Conservation (phyloP, 1,284 basidiomycete genomes). For the Polyporus tsugae region DNA sequence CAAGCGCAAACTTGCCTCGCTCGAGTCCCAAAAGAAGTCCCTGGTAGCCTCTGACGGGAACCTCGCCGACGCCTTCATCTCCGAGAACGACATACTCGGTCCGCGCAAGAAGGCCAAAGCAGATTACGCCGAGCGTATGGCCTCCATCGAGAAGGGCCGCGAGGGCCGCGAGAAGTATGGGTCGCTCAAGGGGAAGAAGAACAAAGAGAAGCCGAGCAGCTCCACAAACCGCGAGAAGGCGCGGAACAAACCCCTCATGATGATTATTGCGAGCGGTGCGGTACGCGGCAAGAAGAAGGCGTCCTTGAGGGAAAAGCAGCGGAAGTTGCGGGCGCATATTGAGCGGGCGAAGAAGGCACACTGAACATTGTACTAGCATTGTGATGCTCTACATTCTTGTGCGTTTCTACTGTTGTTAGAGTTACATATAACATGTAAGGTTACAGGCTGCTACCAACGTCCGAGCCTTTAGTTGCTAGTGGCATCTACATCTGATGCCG, state of each 20-base stretch:
- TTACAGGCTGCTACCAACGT: slow-evolving; percentile 5
- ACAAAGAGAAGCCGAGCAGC: slow-evolving; percentile 80
- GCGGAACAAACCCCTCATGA: slow-evolving; percentile 94
- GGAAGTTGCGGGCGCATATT: slow-evolving; percentile 76
- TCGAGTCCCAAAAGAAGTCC: slow-evolving; percentile 75
- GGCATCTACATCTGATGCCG: slow-evolving; percentile 21
- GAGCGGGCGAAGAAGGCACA: slow-evolving; percentile 68
- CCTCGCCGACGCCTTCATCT: slow-evolving; percentile 74
- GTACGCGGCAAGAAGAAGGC: slow-evolving; percentile 90
- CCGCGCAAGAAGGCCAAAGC: slow-evolving; percentile 95
- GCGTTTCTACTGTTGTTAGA: background rate
- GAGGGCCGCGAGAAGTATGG: slow-evolving; percentile 98
- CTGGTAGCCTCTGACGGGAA: slow-evolving; percentile 50
- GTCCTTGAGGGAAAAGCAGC: slow-evolving; percentile 87
- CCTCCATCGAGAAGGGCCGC: slow-evolving; percentile 90
- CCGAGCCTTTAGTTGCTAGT: slow-evolving; percentile 19
- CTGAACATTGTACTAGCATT: slow-evolving; percentile 16
- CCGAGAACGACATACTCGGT: slow-evolving; percentile 93
- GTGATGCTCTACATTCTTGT: background rate
- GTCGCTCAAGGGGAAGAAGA: slow-evolving; percentile 89
- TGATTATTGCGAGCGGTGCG: slow-evolving; percentile 81
- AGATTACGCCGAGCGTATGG: slow-evolving; percentile 95
- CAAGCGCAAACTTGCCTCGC: slow-evolving; percentile 86
- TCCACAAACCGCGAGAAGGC: slow-evolving; percentile 92
- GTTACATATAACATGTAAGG: slow-evolving; percentile 5